Evolutionary conservation across 2,329 filamentous ascomycete species (phyloP).

Genomic region (Camillea tinctor): DNA sequence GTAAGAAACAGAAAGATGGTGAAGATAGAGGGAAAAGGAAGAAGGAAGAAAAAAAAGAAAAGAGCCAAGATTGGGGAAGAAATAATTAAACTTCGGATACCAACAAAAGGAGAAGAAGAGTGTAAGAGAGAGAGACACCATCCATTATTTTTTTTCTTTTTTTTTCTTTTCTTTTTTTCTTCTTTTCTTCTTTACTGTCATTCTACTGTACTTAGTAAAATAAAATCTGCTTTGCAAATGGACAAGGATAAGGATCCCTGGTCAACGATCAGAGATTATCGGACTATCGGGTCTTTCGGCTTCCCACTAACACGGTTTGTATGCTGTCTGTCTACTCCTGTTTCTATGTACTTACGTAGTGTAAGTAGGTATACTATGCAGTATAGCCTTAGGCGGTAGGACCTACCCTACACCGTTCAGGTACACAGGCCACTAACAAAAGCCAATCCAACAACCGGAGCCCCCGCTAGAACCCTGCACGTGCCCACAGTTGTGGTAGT

Average conservation of each 20-base stretch:
- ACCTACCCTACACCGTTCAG: background rate
- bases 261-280: background rate
- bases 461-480: background rate
- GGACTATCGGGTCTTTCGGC: background rate
- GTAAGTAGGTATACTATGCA: too few species aligned
- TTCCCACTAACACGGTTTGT: background rate
- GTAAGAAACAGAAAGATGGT: conserved; percentile 2
- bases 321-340: too few species aligned
- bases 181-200: conserved; percentile 10
- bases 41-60: conserved; percentile 17
- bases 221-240: too few species aligned
- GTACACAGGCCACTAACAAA: background rate
- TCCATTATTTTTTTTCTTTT: conserved; percentile 9
- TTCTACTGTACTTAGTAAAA: conserved; percentile 5
- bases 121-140: too few species aligned
- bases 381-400: background rate
- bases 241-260: conserved; percentile 14
- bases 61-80: conserved; percentile 8
- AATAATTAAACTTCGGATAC: conserved; percentile 23
- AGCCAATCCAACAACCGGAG: background rate
- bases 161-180: conserved; percentile 16
- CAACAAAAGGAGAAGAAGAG: conserved; percentile 24
- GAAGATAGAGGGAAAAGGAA: conserved; percentile 33
- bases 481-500: background rate
- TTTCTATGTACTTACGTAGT: background rate